Evolutionary conservation across 1,139 yeast species (phyloP).

Genomic region (Citeromyces hawaiiensis): DNA sequence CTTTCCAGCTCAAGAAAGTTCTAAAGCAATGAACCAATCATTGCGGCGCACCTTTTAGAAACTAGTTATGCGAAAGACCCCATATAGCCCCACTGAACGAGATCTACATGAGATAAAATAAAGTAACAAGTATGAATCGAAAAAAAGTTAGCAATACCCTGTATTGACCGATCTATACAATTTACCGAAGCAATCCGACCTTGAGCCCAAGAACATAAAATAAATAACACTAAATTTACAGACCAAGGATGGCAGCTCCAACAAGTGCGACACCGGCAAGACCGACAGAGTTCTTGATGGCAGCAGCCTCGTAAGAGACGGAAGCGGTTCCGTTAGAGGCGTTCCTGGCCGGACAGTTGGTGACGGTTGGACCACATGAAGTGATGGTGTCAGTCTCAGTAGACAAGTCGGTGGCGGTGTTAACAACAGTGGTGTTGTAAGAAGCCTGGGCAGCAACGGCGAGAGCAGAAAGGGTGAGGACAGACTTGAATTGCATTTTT

Average conservation of each 20-base stretch:
- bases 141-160: too few species aligned
- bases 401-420: slow-evolving; percentile 12
- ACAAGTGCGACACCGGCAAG: slow-evolving; percentile 68
- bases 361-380: slow-evolving; percentile 20
- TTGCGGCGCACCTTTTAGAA: too few species aligned
- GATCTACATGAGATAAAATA: too few species aligned
- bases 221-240: slow-evolving; percentile 23
- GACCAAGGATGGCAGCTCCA: slow-evolving; percentile 58
- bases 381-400: slow-evolving; percentile 20
- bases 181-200: too few species aligned
- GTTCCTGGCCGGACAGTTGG: slow-evolving; percentile 12
- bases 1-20: too few species aligned
- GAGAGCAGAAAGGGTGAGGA: slow-evolving; percentile 29
- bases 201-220: slow-evolving; percentile 1
- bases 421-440: slow-evolving; percentile 7
- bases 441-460: slow-evolving; percentile 33
- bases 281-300: slow-evolving; percentile 27
- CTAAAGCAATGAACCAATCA: too few species aligned
- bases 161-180: too few species aligned
- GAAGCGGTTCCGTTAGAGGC: slow-evolving; percentile 19
- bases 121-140: too few species aligned
- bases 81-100: too few species aligned
- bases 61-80: too few species aligned
- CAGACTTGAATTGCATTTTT: slow-evolving; percentile 48
- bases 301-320: slow-evolving; percentile 32